These are phyloP conservation scores for Candida rishiriensis DNA, from an alignment of 805 yeast species.

Conservation along the genomic window DNA sequence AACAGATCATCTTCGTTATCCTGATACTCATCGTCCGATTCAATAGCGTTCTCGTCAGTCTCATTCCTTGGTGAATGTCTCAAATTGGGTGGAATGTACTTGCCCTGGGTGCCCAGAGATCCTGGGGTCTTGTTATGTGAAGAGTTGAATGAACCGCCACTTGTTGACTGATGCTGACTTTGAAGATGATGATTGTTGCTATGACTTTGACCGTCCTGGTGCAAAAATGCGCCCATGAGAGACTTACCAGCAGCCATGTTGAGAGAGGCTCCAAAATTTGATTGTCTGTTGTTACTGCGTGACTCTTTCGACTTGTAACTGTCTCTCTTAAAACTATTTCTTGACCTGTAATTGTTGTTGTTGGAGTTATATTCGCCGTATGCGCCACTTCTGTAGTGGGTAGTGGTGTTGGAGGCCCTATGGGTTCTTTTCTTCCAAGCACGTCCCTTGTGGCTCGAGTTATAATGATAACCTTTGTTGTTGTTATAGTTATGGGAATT, in stretches of 20 bases:
- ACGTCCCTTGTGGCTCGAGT: constrained; percentile 21
- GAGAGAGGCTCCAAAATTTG: constrained; percentile 5
- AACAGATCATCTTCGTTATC: constrained; percentile 33
- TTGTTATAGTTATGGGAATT: constrained; percentile 1
- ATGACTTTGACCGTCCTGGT: neutral
- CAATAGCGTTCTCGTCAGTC: constrained; percentile 16
- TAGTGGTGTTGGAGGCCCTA: constrained; percentile 14
- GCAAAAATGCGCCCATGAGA: neutral
- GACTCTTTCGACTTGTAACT: constrained; percentile 1
- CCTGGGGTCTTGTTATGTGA: constrained; percentile 17
- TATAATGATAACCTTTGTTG: constrained; percentile 16
- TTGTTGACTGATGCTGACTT: constrained; percentile 8
- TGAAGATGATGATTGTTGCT: constrained; percentile 11
- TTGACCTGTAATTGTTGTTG: constrained; percentile 16
- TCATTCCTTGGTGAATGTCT: constrained; percentile 39
- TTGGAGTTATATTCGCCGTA: constrained; percentile 11
- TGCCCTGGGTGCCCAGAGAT: constrained; percentile 39
- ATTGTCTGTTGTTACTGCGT: neutral
- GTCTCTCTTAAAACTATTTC: constrained; percentile 8
- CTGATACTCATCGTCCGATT: constrained; percentile 28
- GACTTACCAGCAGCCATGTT: constrained; percentile 22
- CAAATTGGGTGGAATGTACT: constrained; percentile 69
- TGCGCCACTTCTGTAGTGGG: constrained; percentile 9
- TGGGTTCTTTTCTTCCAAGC: constrained; percentile 28
- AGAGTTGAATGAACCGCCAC: neutral